phyloP scores from a whole-genome alignment of 371 early-diverging fungal genomes.

The Mycotypha africana region DNA sequence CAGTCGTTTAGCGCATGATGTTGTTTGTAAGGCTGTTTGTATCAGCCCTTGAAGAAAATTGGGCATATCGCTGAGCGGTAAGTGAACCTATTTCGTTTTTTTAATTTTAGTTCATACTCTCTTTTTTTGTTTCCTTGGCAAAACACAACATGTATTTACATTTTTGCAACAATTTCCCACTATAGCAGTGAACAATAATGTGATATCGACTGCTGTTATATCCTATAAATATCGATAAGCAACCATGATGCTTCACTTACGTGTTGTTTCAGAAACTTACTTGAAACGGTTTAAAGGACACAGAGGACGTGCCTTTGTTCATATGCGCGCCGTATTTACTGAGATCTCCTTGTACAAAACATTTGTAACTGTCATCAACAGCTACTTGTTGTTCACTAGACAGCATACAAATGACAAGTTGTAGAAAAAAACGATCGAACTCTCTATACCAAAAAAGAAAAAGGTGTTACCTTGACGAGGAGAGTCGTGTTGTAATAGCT shows the following conservation, averaged over 20 bases:
- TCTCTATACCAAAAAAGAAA: too few species aligned
- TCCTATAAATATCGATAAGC: too few species aligned
- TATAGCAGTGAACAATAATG: slow-evolving; percentile 29
- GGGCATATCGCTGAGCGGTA: slow-evolving; percentile 27
- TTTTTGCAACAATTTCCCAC: slow-evolving; percentile 27
- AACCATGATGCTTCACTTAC: too few species aligned
- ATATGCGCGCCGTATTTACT: too few species aligned
- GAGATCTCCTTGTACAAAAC: slow-evolving; percentile 10
- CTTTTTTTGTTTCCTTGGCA: too few species aligned
- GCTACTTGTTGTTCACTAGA: slow-evolving; percentile 10
- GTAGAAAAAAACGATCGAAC: too few species aligned
- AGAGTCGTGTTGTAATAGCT: slow-evolving; percentile 15
- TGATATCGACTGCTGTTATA: slow-evolving; percentile 25
- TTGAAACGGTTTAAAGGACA: too few species aligned
- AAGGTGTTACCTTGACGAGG: slow-evolving; percentile 9
- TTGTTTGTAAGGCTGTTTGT: slow-evolving; percentile 26
- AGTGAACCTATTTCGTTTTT: slow-evolving; percentile 34
- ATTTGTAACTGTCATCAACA: slow-evolving; percentile 2
- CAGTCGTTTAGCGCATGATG: slow-evolving; percentile 18
- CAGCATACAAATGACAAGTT: too few species aligned
- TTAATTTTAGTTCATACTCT: too few species aligned
- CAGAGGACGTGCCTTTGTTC: too few species aligned
- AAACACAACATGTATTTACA: too few species aligned
- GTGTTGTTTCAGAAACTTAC: too few species aligned
- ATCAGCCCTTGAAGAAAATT: slow-evolving; percentile 36